phyloP scores from a whole-genome alignment of 768 basidiomycete species.

The Lactarius vividus region DNA sequence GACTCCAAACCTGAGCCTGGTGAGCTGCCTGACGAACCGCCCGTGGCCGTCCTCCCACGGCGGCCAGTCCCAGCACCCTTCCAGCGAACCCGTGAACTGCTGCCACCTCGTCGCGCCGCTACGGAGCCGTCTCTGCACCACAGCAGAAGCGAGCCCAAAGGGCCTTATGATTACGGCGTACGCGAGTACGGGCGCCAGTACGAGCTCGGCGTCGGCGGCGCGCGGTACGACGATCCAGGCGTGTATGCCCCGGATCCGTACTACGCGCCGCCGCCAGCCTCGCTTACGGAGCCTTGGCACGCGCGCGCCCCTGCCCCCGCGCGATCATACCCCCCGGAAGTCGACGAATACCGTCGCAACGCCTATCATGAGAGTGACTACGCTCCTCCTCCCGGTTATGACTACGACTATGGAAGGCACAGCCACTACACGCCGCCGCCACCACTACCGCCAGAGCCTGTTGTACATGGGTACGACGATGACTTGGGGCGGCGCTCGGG shows the following conservation, averaged over 20 bases:
- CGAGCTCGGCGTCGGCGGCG: constrained; percentile 18
- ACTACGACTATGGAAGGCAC: constrained; percentile 10
- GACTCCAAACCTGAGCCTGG: constrained; percentile 17
- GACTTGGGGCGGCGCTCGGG: constrained; percentile 14
- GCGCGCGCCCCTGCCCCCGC: not conserved
- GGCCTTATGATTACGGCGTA: constrained; percentile 1
- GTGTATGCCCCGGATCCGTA: constrained; percentile 18
- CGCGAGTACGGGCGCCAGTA: constrained; percentile 20
- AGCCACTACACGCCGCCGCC: not conserved
- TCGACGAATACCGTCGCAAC: not conserved
- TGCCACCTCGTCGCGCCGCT: not conserved
- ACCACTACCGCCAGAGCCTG: not conserved
- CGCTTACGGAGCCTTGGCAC: constrained; percentile 18
- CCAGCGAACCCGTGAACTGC: not conserved
- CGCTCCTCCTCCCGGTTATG: not conserved
- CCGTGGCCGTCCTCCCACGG: not conserved
- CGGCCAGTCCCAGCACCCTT: not conserved
- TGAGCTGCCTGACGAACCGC: constrained; percentile 13
- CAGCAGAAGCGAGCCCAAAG: not conserved
- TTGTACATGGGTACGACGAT: not conserved
- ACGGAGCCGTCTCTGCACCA: not conserved
- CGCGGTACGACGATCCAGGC: constrained; percentile 16
- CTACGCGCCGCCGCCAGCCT: constrained; percentile 18
- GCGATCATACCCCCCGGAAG: constrained; percentile 2
- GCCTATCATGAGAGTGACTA: not conserved